phyloP scores from a whole-genome alignment of 257 asterid genomes.

The Solanum pinnatisectum region DNA sequence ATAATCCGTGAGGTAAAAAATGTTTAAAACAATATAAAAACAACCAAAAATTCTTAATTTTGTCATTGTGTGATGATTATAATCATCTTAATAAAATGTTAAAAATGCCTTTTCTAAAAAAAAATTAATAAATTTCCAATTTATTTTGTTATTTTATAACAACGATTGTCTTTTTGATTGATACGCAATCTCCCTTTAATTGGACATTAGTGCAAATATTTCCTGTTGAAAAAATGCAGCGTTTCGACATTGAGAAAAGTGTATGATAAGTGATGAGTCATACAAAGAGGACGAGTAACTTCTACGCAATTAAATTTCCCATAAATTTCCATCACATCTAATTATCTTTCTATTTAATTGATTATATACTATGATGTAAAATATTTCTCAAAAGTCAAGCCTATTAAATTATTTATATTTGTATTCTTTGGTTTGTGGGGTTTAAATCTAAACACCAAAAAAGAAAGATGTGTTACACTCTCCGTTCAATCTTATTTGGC shows the following conservation, averaged over 20 bases:
- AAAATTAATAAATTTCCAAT: too few relatives aligned
- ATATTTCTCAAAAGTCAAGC: not conserved
- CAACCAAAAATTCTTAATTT: too few relatives aligned
- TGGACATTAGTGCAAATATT: too few relatives aligned
- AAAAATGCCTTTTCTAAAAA: too few relatives aligned
- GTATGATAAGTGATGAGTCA: not conserved
- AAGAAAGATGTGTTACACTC: not conserved
- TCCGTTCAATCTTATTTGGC: too few relatives aligned
- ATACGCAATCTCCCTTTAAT: not conserved
- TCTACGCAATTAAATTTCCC: not conserved
- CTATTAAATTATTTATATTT: not conserved
- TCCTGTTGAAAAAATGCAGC: not conserved
- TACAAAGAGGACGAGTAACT: not conserved
- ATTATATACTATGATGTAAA: not conserved
- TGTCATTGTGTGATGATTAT: too few relatives aligned
- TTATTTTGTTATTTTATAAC: too few relatives aligned
- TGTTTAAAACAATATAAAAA: too few relatives aligned
- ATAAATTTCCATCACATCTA: not conserved
- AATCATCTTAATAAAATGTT: too few relatives aligned
- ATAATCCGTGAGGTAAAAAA: too few relatives aligned
- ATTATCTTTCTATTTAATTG: not conserved
- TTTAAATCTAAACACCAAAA: not conserved
- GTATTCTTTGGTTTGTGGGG: not conserved
- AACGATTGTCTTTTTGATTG: not conserved
- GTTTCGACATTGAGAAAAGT: not conserved